phyloP scores from a whole-genome alignment of 2,329 filamentous ascomycete species.

The Blumeria graminis region DNA sequence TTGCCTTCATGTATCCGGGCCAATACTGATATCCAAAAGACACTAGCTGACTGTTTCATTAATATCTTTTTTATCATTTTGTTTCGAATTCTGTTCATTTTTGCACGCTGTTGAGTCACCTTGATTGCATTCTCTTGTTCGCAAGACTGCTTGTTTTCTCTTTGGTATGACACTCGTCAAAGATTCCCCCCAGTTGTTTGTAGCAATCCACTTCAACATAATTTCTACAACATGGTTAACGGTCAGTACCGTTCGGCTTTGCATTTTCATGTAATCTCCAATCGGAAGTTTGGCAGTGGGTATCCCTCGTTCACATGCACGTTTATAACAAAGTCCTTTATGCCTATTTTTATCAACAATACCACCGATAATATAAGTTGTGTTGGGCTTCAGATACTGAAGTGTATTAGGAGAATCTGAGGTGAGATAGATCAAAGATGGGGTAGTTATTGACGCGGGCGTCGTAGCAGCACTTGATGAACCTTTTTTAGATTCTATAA shows the following conservation, averaged over 20 bases:
- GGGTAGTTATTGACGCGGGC: constrained; percentile 12
- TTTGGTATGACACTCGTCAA: constrained; percentile 78
- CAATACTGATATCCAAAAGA: too few relatives aligned
- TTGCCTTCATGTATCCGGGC: too few relatives aligned
- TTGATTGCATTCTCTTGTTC: not conserved
- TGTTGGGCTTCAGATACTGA: constrained; percentile 61
- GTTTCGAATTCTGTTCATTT: too few relatives aligned
- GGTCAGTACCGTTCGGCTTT: constrained; percentile 60
- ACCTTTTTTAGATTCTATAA: not conserved
- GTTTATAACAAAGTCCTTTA: constrained; percentile 78
- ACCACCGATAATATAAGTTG: constrained; percentile 79
- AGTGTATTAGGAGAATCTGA: constrained; percentile 78
- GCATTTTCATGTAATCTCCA: constrained; percentile 84
- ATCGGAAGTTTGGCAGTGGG: constrained; percentile 83
- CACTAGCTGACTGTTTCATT: too few relatives aligned
- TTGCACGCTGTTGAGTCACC: not conserved
- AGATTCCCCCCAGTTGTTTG: constrained; percentile 72
- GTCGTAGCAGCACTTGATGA: not conserved
- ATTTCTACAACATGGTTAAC: constrained; percentile 96
- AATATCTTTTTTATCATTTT: too few relatives aligned
- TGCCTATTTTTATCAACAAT: constrained; percentile 91
- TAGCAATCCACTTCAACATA: constrained; percentile 80
- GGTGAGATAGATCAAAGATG: constrained; percentile 57
- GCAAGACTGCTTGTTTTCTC: constrained; percentile 55
- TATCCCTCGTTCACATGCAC: constrained; percentile 50